Evolutionary conservation across 2,329 filamentous ascomycete species (phyloP), one percentile per base, ranked within the genome.

Genomic region (Fusarium pseudoanthophilum): DNA sequence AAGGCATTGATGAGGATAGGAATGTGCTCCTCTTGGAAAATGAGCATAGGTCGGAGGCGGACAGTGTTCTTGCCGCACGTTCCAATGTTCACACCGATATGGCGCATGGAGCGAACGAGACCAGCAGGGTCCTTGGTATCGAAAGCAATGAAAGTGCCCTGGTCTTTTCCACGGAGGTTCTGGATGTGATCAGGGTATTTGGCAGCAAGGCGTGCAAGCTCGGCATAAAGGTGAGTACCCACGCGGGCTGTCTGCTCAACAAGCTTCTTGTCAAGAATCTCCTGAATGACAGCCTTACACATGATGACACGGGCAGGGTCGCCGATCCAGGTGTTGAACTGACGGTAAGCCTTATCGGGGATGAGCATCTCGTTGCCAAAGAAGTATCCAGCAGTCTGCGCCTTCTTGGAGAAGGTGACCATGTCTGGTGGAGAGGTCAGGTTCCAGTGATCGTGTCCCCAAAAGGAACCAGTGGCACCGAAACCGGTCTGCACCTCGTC

Each of bases 261-360:
- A 13, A 95, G 85, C 75, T 91, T 87, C 40, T 92, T 85, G 58
- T 90, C 86, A 74, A 92, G 85, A 68, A 95, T 92, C 82, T 95
- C 93, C 67, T 92, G 83, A 79, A 95, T 90, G 81, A 95, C 94
- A 75, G 91, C 91, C 73, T 91, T 90, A 90, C 93, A 94, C 76
- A 95, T 87, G 74, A 95, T 85, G 21, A 92, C 92, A 69, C 92
- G 91, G 42, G 92, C 91, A 63, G 93, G 93, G 83, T 95, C 93
- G 76, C 93, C 93, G 87, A 95, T 94, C 93, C 93, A 95, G 63
- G 93, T 95, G 85, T 95, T 95, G 85, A 95, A 95, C 84, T 95
- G 93, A 71, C 93, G 89, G 85, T 95, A 95, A 36, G 93, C 91
- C 85, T 93, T 93, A 83, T 95, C 94, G 30, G 93, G 93, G 57